Base-by-base conservation (phyloP, 345 rosid species). In the Citrus glauca region DNA sequence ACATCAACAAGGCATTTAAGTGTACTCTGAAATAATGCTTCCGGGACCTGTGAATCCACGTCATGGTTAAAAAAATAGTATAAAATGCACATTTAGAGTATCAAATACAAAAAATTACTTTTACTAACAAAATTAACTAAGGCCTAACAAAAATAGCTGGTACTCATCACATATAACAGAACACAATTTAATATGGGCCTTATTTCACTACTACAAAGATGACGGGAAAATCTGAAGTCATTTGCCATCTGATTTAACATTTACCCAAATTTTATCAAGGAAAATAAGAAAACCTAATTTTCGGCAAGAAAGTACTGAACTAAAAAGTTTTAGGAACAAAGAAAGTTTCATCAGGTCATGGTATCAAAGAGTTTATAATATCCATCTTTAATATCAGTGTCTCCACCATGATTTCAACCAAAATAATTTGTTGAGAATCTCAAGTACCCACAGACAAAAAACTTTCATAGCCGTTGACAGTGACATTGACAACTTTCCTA, bases 1-100 rank as follows among this genome's bases (percentile, higher is more conserved):
- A 89, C 83, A 67, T 82, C 89, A 74, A 86, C 89, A 79, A 95
- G 85, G 82, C 90, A 89, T 86, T 83, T 91, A 73, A 95, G 88
- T 50, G 91, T 80, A 75, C 69, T 87, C 83, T 86, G 96, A 81
- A 87, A 81, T 80, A 89, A 79, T 81, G 88, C 75, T 76, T 88
- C 92, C 24, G 89, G 84, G 57, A 90, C 87, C 99, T 95, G 94
- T 77, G 76, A 27, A 63, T 71, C 56, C 74, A 78, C 48, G 19
- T 75, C 45, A 82, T 55, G 56, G 38, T 28, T 53, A 24, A 19
- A 53, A 53, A 73, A 71, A 66, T 17, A 53, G 60, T 25, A 65
- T 30, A 55, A 32, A 62, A 68, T 10, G 6, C 74, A 76, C 28
- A 57, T 61, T 17, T 9, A 71, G 20, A 64, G 57, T 9, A 69